A percentile compares a stretch with the other conserved stretches of the same genome.
Evolutionary conservation across 768 basidiomycete species (phyloP).

Genomic region (Porpolomopsis calyptriformis): DNA sequence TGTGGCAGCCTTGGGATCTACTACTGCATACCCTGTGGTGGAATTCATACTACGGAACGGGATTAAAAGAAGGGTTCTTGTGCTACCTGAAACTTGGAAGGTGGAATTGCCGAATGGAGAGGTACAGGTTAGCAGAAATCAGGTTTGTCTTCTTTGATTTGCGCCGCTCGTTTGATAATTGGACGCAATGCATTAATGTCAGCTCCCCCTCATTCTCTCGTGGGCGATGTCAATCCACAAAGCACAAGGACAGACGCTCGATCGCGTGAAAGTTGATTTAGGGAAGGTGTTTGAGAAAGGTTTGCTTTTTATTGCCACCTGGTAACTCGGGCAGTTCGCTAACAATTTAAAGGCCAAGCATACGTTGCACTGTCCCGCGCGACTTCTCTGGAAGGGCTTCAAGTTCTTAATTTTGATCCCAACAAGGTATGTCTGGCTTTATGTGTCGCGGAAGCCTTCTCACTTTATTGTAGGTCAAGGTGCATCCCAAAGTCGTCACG

Average conservation of each 20-base stretch:
- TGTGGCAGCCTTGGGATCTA: conserved; percentile 13
- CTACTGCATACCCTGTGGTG: conserved; percentile 51
- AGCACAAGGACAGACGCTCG: conserved; percentile 92
- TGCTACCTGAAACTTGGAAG: conserved; percentile 73
- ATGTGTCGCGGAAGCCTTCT: background rate
- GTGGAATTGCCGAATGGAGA: conserved; percentile 82
- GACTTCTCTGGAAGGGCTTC: conserved; percentile 73
- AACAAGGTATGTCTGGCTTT: conserved; percentile 40
- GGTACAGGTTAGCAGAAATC: conserved; percentile 64
- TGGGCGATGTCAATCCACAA: conserved; percentile 99
- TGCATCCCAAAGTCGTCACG: conserved; percentile 58
- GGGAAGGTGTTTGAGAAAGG: conserved; percentile 90
- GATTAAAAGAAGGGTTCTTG: conserved; percentile 39
- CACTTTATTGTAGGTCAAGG: conserved; percentile 40
- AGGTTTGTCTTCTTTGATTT: conserved; percentile 39
- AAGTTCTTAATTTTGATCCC: conserved; percentile 71
- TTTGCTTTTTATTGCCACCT: conserved; percentile 11
- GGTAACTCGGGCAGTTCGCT: background rate
- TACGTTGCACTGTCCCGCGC: conserved; percentile 87
- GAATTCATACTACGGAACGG: conserved; percentile 61
- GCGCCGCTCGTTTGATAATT: background rate
- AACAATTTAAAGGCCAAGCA: conserved; percentile 57
- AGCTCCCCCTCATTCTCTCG: conserved; percentile 81
- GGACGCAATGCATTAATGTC: background rate
- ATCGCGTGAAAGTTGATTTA: conserved; percentile 90